Evolutionary conservation across 2,329 filamentous ascomycete genomes (phyloP).

Genomic region (Curvularia sp.): DNA sequence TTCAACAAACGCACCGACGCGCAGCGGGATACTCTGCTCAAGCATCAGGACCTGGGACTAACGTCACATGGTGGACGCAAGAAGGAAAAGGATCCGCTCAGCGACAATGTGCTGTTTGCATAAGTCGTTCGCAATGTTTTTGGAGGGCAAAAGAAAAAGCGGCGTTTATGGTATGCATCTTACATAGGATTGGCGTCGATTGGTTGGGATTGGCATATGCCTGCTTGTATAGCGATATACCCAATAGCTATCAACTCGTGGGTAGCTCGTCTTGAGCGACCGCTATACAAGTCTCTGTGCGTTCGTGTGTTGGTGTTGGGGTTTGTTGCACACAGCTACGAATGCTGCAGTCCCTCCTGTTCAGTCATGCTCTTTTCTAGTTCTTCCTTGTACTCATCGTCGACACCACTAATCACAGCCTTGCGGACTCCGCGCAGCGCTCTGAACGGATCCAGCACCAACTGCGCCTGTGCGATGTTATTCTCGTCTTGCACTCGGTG

Average conservation of each 20-base stretch:
- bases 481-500: constrained; percentile 47
- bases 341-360: constrained; percentile 17
- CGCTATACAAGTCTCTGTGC: neutral
- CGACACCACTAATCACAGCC: constrained; percentile 51
- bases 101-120: constrained; percentile 78
- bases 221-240: constrained; percentile 31
- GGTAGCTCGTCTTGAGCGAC: constrained; percentile 15
- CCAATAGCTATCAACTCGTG: constrained; percentile 31
- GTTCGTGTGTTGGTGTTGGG: neutral
- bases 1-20: constrained; percentile 81
- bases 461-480: constrained; percentile 49
- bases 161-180: constrained; percentile 28
- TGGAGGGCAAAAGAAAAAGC: constrained; percentile 16
- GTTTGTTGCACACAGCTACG: neutral
- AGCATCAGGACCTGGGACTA: constrained; percentile 79
- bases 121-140: constrained; percentile 52
- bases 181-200: constrained; percentile 18
- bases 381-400: constrained; percentile 45
- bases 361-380: constrained; percentile 47
- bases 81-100: constrained; percentile 72
- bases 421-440: constrained; percentile 48
- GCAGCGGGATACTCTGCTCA: constrained; percentile 73
- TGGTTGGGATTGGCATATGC: constrained; percentile 9
- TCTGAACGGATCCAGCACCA: constrained; percentile 54
- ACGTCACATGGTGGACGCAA: constrained; percentile 69